These are phyloP conservation scores for Xylaria telfairii DNA, from an alignment of 495 filamentous ascomycete genomes.

Conservation along the genomic window DNA sequence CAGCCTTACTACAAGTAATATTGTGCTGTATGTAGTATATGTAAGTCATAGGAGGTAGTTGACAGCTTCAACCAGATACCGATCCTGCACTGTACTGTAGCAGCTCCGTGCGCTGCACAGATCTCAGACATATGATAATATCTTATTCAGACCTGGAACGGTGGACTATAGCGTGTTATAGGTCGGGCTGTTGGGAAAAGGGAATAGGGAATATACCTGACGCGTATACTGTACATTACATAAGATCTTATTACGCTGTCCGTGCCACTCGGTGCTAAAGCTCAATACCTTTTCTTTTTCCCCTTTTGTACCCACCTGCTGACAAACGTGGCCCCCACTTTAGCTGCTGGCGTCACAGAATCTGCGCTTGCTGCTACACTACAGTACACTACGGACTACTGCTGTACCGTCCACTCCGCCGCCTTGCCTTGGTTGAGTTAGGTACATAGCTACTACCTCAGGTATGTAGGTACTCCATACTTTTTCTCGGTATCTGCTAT, in stretches of 20 bases:
- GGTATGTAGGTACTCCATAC: background rate
- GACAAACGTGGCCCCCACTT: constrained; percentile 6
- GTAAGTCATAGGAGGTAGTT: background rate
- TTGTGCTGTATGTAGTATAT: no score
- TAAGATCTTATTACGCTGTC: constrained; percentile 19
- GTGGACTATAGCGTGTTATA: background rate
- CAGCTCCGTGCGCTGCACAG: background rate
- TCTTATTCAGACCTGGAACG: background rate
- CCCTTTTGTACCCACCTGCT: constrained; percentile 14
- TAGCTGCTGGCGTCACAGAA: constrained; percentile 16
- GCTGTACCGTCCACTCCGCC: background rate
- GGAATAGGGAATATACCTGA: background rate
- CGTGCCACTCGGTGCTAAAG: constrained; percentile 5
- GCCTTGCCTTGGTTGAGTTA: no score
- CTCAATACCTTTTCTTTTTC: constrained; percentile 12
- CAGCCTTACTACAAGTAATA: no score
- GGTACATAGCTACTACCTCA: background rate
- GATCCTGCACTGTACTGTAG: background rate
- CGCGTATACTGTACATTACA: constrained; percentile 20
- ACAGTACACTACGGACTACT: background rate
- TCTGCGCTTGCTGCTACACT: background rate
- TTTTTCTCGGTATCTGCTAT: background rate
- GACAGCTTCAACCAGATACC: background rate
- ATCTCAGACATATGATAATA: background rate
- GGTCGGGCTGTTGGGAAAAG: background rate